Conservation (phyloP, 2,329 filamentous ascomycete genomes). For the Scedosporium boydii region DNA sequence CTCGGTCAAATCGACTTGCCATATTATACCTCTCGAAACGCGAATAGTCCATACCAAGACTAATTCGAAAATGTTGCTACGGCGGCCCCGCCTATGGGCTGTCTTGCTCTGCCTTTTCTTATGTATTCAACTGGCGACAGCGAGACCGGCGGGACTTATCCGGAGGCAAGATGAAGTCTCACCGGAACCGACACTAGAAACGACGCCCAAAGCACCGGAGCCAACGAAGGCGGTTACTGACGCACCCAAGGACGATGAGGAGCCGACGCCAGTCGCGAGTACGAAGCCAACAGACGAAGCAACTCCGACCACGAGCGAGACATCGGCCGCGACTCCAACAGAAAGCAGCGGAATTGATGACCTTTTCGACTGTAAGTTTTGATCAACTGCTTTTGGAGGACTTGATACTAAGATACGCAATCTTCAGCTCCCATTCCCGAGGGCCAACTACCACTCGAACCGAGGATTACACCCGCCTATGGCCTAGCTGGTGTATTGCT, state of each 20-base stretch:
- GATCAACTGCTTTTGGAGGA: neutral
- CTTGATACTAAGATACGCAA: conserved; percentile 4
- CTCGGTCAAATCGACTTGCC: neutral
- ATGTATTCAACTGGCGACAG: conserved; percentile 25
- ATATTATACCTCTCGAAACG: neutral
- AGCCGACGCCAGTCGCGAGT: neutral
- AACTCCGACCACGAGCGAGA: neutral
- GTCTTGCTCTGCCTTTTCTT: conserved; percentile 27
- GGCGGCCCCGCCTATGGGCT: conserved; percentile 2
- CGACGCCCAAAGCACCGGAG: neutral
- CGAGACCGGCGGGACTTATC: conserved; percentile 21
- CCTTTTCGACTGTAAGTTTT: conserved; percentile 11
- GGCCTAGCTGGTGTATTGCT: conserved; percentile 71
- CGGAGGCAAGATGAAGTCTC: conserved; percentile 22
- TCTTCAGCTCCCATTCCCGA: conserved; percentile 10
- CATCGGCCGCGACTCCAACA: neutral
- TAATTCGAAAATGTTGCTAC: conserved; percentile 4
- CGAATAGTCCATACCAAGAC: neutral
- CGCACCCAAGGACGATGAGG: neutral
- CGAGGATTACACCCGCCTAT: conserved; percentile 70
- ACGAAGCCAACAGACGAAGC: conserved; percentile 6
- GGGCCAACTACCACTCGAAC: conserved; percentile 59
- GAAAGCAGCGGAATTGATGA: neutral
- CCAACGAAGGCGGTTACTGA: neutral
- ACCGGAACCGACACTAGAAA: neutral